phyloP scores from a whole-genome alignment of 331 rosid genomes.

The Cydonia oblonga region DNA sequence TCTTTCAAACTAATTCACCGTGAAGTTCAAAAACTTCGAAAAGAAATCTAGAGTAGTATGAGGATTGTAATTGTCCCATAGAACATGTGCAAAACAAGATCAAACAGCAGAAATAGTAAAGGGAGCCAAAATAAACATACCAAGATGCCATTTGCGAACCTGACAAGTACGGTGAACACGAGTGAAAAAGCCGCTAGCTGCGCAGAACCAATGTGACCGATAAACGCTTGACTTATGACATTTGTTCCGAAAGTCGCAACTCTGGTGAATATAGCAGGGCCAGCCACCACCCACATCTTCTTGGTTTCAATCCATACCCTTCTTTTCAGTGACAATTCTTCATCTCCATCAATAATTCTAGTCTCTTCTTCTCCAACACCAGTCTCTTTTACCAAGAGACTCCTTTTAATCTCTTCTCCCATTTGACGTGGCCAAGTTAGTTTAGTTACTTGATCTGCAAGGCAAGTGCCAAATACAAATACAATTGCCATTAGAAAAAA shows the following conservation, averaged over 20 bases:
- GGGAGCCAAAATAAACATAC: conserved; percentile 13
- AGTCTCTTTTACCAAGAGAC: neutral
- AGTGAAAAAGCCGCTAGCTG: conserved; percentile 32
- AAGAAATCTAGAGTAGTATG: neutral
- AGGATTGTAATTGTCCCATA: neutral
- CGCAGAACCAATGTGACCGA: conserved; percentile 44
- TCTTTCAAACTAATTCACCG: neutral
- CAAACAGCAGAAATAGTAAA: neutral
- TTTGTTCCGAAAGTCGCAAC: conserved; percentile 36
- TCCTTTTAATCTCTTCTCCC: neutral
- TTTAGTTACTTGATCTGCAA: neutral
- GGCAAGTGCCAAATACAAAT: neutral
- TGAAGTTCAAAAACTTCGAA: neutral
- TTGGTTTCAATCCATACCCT: conserved; percentile 28
- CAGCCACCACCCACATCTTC: conserved; percentile 50
- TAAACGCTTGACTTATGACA: conserved; percentile 35
- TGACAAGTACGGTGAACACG: conserved; percentile 1
- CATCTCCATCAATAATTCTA: neutral
- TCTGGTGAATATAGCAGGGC: conserved; percentile 49
- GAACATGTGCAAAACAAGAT: neutral
- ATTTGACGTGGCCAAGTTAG: neutral
- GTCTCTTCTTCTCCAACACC: neutral
- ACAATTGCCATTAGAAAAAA: neutral
- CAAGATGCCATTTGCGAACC: conserved; percentile 48
- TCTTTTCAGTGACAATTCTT: neutral